Base-by-base conservation (phyloP, 106 monocot species). In the Posidonia australis region DNA sequence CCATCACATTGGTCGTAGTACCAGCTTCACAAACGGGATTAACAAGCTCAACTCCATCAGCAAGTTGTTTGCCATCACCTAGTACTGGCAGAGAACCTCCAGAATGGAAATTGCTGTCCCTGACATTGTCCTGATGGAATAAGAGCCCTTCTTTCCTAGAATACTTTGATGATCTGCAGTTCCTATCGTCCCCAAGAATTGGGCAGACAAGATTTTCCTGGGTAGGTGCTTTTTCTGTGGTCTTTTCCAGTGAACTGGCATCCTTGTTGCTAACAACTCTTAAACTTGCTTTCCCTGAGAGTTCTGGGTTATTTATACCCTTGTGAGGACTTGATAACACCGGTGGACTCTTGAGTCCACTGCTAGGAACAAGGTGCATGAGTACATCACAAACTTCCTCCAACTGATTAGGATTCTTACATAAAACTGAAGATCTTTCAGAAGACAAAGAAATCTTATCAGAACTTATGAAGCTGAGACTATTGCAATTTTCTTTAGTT, bases 131-230 rank as follows among this genome's bases (percentile, higher is more conserved):
- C 23, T 23, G 23, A 19, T 21, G 53, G 53, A 53, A 23, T 21
- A 23, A 18, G 9, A 36, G 36, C 2, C 7, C 7, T 36, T 36
- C 36, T 7, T 36, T 36, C 36, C 36, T 56, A 56, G 25, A 26
- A 56, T 25, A 56, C 56, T 56, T 13, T 12, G 13, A 27, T 25
- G 56, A 56, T 56, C 56, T 56, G 56, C 56, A 56, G 56, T 56
- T 23, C 24, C 16, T 24, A 25, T 12, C 56, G 24, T 12, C 25
- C 26, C 13, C 28, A 28, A 56, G 10, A 25, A 12, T 56, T 56
- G 56, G 56, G 24, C 56, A 56, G 24, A 56, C 9, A 27, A 26
- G 13, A 13, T 23, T 23, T 28, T 23, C 13, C 28, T 56, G 22
- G 1, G 26, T 9, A 23, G 25, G 24, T 27, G 24, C 10, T 56